phyloP scores from a whole-genome alignment of 2,329 filamentous ascomycete genomes.

The Dothiorella sarmentorum region DNA sequence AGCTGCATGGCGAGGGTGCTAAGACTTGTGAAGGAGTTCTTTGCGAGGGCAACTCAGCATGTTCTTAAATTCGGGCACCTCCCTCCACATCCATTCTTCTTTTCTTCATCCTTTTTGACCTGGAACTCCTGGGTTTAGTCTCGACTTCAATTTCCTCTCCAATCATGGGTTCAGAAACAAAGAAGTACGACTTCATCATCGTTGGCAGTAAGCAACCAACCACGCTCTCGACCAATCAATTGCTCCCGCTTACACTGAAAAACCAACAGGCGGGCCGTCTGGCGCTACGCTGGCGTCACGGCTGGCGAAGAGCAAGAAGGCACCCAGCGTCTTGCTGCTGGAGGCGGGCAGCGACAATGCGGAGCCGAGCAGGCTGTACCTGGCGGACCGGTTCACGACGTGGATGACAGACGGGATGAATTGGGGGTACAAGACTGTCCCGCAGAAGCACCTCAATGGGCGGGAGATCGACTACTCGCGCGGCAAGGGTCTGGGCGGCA shows the following conservation, averaged over 20 bases:
- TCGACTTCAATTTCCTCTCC: too few species aligned
- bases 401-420: slow-evolving; percentile 49
- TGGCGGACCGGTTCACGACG: slow-evolving; percentile 55
- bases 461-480: slow-evolving; percentile 42
- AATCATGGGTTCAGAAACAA: background rate
- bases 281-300: slow-evolving; percentile 55
- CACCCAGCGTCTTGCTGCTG: slow-evolving; percentile 56
- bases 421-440: slow-evolving; percentile 46
- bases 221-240: background rate
- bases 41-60: too few species aligned
- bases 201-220: slow-evolving; percentile 35
- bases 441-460: slow-evolving; percentile 37
- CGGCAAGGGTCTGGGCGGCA: slow-evolving; percentile 47
- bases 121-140: too few species aligned
- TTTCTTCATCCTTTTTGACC: too few species aligned
- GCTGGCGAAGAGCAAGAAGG: slow-evolving; percentile 47
- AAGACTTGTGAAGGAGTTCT: too few species aligned
- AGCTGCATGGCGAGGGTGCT: too few species aligned
- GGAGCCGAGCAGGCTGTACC: slow-evolving; percentile 33
- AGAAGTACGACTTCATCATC: slow-evolving; percentile 39
- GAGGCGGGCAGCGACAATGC: slow-evolving; percentile 55
- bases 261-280: slow-evolving; percentile 53
- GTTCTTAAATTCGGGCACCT: too few species aligned
- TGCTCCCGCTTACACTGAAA: background rate
- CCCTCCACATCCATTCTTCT: too few species aligned